phyloP scores from a whole-genome alignment of 148 eudicot genomes.

The Nepenthes mirabilis region DNA sequence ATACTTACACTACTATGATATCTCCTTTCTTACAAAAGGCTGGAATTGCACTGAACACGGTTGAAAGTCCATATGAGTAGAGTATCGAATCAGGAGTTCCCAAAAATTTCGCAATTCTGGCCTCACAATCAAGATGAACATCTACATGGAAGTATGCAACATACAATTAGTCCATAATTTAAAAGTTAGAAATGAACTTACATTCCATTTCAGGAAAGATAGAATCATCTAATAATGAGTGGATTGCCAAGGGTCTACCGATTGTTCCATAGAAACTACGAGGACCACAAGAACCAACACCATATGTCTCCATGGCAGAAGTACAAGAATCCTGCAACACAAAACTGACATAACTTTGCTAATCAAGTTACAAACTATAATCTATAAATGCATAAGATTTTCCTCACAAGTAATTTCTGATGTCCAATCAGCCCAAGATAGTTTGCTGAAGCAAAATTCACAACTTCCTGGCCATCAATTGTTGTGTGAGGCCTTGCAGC shows the following conservation, averaged over 20 bases:
- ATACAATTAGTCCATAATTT: background rate
- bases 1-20: conserved; percentile 78
- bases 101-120: conserved; percentile 78
- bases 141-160: conserved; percentile 27
- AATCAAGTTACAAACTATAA: background rate
- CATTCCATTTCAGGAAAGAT: background rate
- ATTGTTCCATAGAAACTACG: conserved; percentile 98
- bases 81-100: conserved; percentile 94
- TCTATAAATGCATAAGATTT: background rate
- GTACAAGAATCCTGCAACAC: conserved; percentile 72
- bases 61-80: conserved; percentile 91
- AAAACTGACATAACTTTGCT: conserved; percentile 3
- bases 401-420: conserved; percentile 63
- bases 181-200: background rate
- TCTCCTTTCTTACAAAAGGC: conserved; percentile 97
- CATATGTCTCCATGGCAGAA: conserved; percentile 81
- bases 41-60: conserved; percentile 93
- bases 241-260: conserved; percentile 29
- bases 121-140: conserved; percentile 97
- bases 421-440: conserved; percentile 78
- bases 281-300: conserved; percentile 99
- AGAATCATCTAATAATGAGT: background rate
- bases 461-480: conserved; percentile 69
- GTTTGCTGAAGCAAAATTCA: conserved; percentile 88
- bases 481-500: conserved; percentile 80